Percentiles rank a stretch among this genome's conserved stretches.
These are phyloP conservation scores for Phellopilus nigrolimitatus DNA, from an alignment of 1,284 basidiomycete genomes.

Conservation along the genomic window DNA sequence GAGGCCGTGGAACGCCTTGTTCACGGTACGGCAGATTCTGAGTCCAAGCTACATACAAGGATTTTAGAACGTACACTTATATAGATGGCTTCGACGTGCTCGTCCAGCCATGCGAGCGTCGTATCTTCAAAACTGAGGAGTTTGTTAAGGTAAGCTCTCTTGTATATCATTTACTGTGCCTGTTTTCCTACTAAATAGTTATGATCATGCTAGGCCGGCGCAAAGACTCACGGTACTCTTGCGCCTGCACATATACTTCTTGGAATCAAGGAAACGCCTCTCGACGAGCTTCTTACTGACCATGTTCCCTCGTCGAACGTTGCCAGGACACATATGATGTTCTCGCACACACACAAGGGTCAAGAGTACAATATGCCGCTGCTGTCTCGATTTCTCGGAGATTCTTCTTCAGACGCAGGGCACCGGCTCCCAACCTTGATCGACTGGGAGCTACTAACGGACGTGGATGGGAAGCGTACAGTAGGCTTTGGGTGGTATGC, in stretches of 20 bases:
- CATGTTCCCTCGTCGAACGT: constrained; percentile 33
- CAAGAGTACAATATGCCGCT: constrained; percentile 83
- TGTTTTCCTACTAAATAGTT: neutral
- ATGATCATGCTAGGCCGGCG: constrained; percentile 61
- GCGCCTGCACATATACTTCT: constrained; percentile 68
- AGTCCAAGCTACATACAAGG: too few relatives aligned
- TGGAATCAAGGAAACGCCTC: constrained; percentile 85
- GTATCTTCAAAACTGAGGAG: constrained; percentile 64
- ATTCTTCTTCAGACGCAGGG: constrained; percentile 23
- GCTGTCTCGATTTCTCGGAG: constrained; percentile 57
- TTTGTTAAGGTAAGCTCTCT: constrained; percentile 53
- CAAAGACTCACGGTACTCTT: constrained; percentile 55
- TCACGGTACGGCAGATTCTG: too few relatives aligned
- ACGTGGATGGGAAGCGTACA: constrained; percentile 60
- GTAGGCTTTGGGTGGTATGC: constrained; percentile 90
- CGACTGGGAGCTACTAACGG: constrained; percentile 81
- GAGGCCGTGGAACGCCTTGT: constrained; percentile 61
- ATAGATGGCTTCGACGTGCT: constrained; percentile 61
- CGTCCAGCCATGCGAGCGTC: constrained; percentile 69
- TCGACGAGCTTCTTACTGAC: constrained; percentile 52
- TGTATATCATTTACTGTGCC: neutral
- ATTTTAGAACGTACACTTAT: too few relatives aligned
- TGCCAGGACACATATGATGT: constrained; percentile 75
- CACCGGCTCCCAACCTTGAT: constrained; percentile 50
- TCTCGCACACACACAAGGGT: constrained; percentile 86